Conservation (phyloP, 176 grass and related monocot species). For the Tillandsia leiboldiana region DNA sequence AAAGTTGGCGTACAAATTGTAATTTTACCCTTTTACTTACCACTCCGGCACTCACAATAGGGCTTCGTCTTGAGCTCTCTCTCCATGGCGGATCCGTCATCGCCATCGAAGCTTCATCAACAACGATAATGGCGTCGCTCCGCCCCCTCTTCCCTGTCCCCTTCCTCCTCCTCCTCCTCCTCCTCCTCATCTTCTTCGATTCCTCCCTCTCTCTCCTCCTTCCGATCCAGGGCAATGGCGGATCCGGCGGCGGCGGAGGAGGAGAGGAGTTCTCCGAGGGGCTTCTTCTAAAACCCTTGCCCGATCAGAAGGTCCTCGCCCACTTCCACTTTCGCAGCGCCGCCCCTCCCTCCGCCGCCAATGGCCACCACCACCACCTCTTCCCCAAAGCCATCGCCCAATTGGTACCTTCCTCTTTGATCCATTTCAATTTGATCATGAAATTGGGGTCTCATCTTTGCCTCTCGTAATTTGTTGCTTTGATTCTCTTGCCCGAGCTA, state of each 20-base stretch:
- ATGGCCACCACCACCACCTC: conserved; percentile 52
- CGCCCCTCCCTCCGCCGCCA: conserved; percentile 31
- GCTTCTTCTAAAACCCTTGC: conserved; percentile 72
- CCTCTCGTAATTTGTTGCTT: not conserved
- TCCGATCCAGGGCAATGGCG: conserved; percentile 2
- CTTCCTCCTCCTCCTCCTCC: conserved; percentile 1
- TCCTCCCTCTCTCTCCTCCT: not conserved
- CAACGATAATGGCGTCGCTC: conserved; percentile 30
- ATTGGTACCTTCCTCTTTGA: conserved; percentile 38
- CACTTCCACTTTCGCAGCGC: conserved; percentile 84
- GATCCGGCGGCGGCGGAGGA: conserved; percentile 4
- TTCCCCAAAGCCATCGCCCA: conserved; percentile 92
- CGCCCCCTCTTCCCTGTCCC: not conserved
- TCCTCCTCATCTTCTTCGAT: conserved; percentile 14
- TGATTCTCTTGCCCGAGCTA: not conserved
- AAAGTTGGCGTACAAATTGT: too few species aligned
- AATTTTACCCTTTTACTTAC: not conserved
- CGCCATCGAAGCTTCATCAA: not conserved
- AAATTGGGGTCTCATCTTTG: not conserved
- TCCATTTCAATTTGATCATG: not conserved
- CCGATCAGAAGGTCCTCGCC: conserved; percentile 65
- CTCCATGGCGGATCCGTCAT: not conserved
- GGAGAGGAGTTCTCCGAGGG: conserved; percentile 69
- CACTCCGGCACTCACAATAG: not conserved
- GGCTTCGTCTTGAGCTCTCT: not conserved